These are phyloP conservation scores for Andrographis paniculata DNA, from an alignment of 305 asterid species.

Conservation along the genomic window DNA sequence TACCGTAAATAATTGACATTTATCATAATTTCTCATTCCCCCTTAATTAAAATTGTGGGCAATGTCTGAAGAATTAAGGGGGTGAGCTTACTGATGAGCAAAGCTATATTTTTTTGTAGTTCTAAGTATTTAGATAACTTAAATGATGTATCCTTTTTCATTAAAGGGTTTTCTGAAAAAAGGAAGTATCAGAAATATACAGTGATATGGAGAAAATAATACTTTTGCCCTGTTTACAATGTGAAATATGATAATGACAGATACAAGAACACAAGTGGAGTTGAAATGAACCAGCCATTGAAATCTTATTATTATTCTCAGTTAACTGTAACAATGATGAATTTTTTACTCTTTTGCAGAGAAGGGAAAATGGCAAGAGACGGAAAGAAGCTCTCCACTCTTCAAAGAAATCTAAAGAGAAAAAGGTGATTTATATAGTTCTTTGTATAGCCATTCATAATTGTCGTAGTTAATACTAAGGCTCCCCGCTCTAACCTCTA, in stretches of 20 bases:
- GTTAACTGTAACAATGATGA: neutral
- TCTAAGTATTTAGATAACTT: no score
- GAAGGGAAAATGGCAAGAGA: slow-evolving; percentile 89
- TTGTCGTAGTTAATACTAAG: slow-evolving; percentile 13
- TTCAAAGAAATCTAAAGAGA: slow-evolving; percentile 65
- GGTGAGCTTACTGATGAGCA: no score
- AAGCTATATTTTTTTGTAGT: no score
- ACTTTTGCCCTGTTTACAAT: neutral
- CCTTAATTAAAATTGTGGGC: no score
- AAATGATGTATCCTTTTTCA: neutral
- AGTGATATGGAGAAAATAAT: slow-evolving; percentile 2
- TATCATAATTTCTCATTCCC: no score
- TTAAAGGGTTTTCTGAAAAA: neutral
- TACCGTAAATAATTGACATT: no score
- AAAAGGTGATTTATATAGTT: slow-evolving; percentile 54
- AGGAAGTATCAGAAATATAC: neutral
- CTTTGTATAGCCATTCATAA: slow-evolving; percentile 11
- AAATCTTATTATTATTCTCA: slow-evolving; percentile 5
- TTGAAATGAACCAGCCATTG: slow-evolving; percentile 1
- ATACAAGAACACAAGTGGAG: slow-evolving; percentile 6
- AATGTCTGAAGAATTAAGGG: no score
- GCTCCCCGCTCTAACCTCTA: no score
- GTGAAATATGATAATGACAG: slow-evolving; percentile 4
- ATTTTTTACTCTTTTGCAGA: slow-evolving; percentile 37
- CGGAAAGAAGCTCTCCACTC: slow-evolving; percentile 64